Evolutionary conservation across 2,329 filamentous ascomycete genomes (phyloP), one percentile per base, ranked within the genome.

Genomic region (Pseudomassariella vexata): DNA sequence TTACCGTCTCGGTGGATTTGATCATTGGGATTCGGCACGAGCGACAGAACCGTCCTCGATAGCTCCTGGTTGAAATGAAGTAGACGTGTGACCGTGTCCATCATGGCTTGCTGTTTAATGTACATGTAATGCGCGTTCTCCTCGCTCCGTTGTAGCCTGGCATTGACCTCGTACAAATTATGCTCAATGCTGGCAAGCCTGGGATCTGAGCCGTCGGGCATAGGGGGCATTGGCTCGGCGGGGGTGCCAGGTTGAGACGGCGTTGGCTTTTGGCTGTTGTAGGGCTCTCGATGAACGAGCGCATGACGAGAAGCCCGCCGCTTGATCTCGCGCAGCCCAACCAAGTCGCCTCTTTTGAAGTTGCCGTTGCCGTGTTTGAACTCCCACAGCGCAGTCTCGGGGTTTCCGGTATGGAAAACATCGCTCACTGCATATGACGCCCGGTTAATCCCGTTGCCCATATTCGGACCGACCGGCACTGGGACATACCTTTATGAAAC

Each of bases 331-430:
- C 92, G 77, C 39, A 98, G 64, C 6, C 90, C 88, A 30, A 90
- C 80, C 16, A 98, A 67, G 56, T 98, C 90, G 22, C 92, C 92
- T 43, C 89, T 80, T 61, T 94, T 96, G 66, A 98, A 98, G 56
- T 85, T 96, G 32, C 90, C 90, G 50, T 90, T 94, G 32, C 92
- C 92, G 53, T 98, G 92, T 60, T 95, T 96, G 60, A 98, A 98
- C 56, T 98, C 92, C 92, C 92, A 98, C 19, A 98, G 67, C 1
- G 90, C 88, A 14, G 88, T 88, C 52, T 96, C 92, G 9, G 90
- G 88, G 25, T 85, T 89, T 9, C 87, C 88, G 4, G 88, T 95
- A 57, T 96, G 90, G 55, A 96, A 98, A 15, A 96, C 92, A 57
- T 98, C 92, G 66, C 92, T 95, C 50, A 96, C 92, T 95, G 49